Percentiles rank a stretch among this genome's conserved stretches.
phyloP scores from a whole-genome alignment of 2,329 filamentous ascomycete genomes.

The Fusarium austroafricanum region DNA sequence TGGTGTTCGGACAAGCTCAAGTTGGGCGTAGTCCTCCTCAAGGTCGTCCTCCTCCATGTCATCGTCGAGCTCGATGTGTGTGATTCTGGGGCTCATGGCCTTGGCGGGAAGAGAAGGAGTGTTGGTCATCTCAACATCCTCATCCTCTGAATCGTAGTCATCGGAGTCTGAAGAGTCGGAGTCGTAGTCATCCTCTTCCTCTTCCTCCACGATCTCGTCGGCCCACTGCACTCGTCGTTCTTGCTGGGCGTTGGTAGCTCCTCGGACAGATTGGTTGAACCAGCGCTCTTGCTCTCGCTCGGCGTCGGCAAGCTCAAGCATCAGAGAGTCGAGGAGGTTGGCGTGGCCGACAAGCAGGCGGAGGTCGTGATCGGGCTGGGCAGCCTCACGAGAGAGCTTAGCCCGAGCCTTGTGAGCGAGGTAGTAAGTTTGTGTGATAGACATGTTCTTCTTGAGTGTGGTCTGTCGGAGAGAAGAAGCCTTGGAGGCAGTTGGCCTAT shows the following conservation, averaged over 20 bases:
- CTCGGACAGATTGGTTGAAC: constrained; percentile 96
- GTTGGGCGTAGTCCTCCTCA: constrained; percentile 73
- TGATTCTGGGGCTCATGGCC: constrained; percentile 50
- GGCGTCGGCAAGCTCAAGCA: constrained; percentile 91
- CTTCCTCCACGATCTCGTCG: constrained; percentile 78
- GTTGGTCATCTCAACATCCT: constrained; percentile 68
- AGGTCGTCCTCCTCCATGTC: constrained; percentile 65
- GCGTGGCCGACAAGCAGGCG: constrained; percentile 96
- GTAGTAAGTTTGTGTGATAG: constrained; percentile 97
- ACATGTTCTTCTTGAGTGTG: constrained; percentile 84
- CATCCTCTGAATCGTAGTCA: constrained; percentile 65
- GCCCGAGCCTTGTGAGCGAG: constrained; percentile 95
- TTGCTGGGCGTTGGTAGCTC: constrained; percentile 68
- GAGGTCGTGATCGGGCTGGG: constrained; percentile 91
- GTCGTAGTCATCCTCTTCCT: constrained; percentile 77
- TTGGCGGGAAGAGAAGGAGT: constrained; percentile 58
- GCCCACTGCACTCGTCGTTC: constrained; percentile 89
- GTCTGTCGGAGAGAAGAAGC: constrained; percentile 47
- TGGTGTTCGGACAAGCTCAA: constrained; percentile 75
- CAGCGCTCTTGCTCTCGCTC: constrained; percentile 96
- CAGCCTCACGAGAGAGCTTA: constrained; percentile 95
- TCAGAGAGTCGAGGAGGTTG: constrained; percentile 95
- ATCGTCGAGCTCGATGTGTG: constrained; percentile 55
- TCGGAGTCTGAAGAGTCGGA: constrained; percentile 67
- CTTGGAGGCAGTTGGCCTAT: constrained; percentile 45